Conservation (phyloP, 2,329 filamentous ascomycete species). For the Exophiala xenobiotica region DNA sequence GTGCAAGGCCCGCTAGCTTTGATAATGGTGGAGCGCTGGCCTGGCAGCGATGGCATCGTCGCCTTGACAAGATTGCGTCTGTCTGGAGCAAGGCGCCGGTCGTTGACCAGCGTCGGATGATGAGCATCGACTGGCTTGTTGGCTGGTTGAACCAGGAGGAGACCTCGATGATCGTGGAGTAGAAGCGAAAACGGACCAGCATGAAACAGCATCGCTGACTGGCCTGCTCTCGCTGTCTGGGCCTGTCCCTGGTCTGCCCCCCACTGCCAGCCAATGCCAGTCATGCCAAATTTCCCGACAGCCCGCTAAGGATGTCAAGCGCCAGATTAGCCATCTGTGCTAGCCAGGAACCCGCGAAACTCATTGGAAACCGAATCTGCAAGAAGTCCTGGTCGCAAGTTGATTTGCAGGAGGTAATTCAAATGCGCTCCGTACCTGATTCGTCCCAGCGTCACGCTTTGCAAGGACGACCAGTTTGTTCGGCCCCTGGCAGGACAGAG, state of each 20-base stretch:
- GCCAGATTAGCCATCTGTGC: slow-evolving; percentile 10
- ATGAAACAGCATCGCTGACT: slow-evolving; percentile 11
- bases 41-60: slow-evolving; percentile 13
- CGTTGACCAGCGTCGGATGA: slow-evolving; percentile 6
- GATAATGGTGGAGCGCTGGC: slow-evolving; percentile 11
- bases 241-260: slow-evolving; percentile 10
- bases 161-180: slow-evolving; percentile 15
- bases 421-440: slow-evolving; percentile 15
- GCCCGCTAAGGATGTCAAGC: slow-evolving; percentile 17
- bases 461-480: slow-evolving; percentile 4
- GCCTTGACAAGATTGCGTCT: slow-evolving; percentile 18
- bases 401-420: slow-evolving; percentile 5
- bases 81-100: slow-evolving; percentile 15
- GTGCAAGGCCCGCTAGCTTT: not conserved
- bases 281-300: slow-evolving; percentile 26
- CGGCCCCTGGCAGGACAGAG: slow-evolving; percentile 8
- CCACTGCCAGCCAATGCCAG: slow-evolving; percentile 18
- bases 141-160: slow-evolving; percentile 15
- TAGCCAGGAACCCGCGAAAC: slow-evolving; percentile 22
- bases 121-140: slow-evolving; percentile 14
- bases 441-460: slow-evolving; percentile 4
- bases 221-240: slow-evolving; percentile 3
- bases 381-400: slow-evolving; percentile 6
- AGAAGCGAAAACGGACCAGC: slow-evolving; percentile 1
- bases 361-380: slow-evolving; percentile 21